A percentile compares a stretch with the other conserved stretches of the same genome.
phyloP scores from a whole-genome alignment of 441 rosid genomes.

The Geranium incanum region DNA sequence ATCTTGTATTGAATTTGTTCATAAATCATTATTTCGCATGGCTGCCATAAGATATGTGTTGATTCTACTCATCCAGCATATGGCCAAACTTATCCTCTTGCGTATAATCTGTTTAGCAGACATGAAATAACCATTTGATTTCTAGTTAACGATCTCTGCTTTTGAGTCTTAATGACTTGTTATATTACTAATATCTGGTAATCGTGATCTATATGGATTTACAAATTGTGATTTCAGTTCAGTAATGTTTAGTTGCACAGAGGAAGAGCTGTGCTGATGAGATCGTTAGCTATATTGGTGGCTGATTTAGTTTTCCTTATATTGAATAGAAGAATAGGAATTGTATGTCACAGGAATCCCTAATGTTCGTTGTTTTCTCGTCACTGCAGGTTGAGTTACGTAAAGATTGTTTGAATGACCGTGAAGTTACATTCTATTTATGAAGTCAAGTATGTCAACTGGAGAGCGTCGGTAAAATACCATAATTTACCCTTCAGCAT shows the following conservation, averaged over 20 bases:
- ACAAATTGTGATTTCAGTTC: background rate
- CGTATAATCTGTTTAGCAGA: background rate
- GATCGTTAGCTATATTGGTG: background rate
- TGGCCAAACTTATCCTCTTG: background rate
- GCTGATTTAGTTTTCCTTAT: background rate
- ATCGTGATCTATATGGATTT: background rate
- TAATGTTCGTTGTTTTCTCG: background rate
- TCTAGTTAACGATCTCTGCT: background rate
- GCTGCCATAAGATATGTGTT: background rate
- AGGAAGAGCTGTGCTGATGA: background rate
- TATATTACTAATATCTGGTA: background rate
- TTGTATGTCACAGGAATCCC: background rate
- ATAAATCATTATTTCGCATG: background rate
- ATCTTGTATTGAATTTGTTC: background rate
- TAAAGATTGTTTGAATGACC: conserved; percentile 41
- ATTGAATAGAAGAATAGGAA: background rate
- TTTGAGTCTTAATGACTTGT: background rate
- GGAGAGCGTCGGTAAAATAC: conserved; percentile 57
- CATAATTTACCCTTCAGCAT: background rate
- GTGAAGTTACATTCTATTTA: conserved; percentile 32
- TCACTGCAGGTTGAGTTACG: conserved; percentile 13
- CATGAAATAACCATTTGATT: background rate
- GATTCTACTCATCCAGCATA: background rate
- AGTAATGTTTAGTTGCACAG: background rate
- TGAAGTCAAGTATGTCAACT: conserved; percentile 48